Evolutionary conservation across 148 eudicot genomes (phyloP).

Genomic region (Camellia sinensis): DNA sequence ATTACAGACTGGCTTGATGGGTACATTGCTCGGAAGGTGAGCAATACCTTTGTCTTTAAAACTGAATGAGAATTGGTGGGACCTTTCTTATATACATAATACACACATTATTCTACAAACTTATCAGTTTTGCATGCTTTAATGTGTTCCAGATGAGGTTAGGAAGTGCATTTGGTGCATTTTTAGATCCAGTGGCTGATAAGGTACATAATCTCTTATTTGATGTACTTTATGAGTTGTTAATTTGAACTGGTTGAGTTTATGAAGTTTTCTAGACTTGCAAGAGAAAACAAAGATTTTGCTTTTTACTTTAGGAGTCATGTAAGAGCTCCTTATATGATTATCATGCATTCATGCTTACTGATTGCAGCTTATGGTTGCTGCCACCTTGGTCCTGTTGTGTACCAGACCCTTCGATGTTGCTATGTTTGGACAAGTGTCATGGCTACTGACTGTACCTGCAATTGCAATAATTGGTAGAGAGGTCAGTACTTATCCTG

Average conservation of each 20-base stretch:
- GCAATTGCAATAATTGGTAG: slow-evolving; percentile 92
- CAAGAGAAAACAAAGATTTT: not conserved
- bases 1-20: slow-evolving; percentile 99
- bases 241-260: slow-evolving; percentile 1
- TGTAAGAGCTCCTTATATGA: slow-evolving; percentile 13
- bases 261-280: slow-evolving; percentile 5
- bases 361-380: slow-evolving; percentile 92
- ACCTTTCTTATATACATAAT: not conserved
- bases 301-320: not conserved
- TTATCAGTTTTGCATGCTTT: slow-evolving; percentile 13
- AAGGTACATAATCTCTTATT: slow-evolving; percentile 47
- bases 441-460: slow-evolving; percentile 85
- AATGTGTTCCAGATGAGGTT: slow-evolving; percentile 65
- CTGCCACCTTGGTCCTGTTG: slow-evolving; percentile 85
- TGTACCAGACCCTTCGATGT: slow-evolving; percentile 81
- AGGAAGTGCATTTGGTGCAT: slow-evolving; percentile 92
- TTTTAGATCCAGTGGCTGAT: slow-evolving; percentile 98
- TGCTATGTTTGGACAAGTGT: slow-evolving; percentile 58
- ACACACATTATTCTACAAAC: not conserved
- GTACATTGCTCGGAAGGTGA: slow-evolving; percentile 90
- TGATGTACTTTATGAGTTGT: not conserved
- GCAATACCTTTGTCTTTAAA: slow-evolving; percentile 4
- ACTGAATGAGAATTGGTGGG: slow-evolving; percentile 1
- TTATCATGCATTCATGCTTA: slow-evolving; percentile 36
- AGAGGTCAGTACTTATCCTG: slow-evolving; percentile 57